phyloP scores from a whole-genome alignment of 306 rosid genomes.

The Biancaea sappan region DNA sequence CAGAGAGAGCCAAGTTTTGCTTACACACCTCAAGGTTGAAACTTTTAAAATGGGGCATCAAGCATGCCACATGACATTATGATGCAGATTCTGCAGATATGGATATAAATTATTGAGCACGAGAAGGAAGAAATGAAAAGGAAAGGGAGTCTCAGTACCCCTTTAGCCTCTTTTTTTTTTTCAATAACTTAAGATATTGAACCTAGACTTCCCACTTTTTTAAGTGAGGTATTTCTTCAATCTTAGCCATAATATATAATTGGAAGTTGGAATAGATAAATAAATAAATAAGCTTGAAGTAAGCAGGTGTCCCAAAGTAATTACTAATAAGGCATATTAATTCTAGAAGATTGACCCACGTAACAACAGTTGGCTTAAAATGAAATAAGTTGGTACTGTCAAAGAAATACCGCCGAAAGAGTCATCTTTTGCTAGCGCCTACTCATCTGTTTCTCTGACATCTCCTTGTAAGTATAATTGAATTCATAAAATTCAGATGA shows the following conservation, averaged over 20 bases:
- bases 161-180: slow-evolving; percentile 5
- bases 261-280: not conserved
- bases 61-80: slow-evolving; percentile 33
- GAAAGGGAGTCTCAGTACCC: not conserved
- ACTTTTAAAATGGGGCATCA: slow-evolving; percentile 8
- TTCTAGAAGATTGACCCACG: not conserved
- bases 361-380: not conserved
- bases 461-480: not conserved
- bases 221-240: slow-evolving; percentile 1
- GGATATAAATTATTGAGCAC: slow-evolving; percentile 6
- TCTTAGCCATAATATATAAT: slow-evolving; percentile 5
- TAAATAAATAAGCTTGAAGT: not conserved
- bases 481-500: not conserved
- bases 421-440: slow-evolving; percentile 43
- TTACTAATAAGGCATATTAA: not conserved
- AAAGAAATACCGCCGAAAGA: slow-evolving; percentile 48
- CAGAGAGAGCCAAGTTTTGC: slow-evolving; percentile 2
- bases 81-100: slow-evolving; percentile 8
- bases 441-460: not conserved
- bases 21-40: not conserved
- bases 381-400: slow-evolving; percentile 10
- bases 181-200: slow-evolving; percentile 9
- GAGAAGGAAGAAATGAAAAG: slow-evolving; percentile 1
- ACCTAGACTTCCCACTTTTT: slow-evolving; percentile 22
- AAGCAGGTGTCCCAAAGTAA: not conserved